These are phyloP conservation scores for Kluyveromyces starmeri DNA, from an alignment of 805 yeast species.

Conservation along the genomic window DNA sequence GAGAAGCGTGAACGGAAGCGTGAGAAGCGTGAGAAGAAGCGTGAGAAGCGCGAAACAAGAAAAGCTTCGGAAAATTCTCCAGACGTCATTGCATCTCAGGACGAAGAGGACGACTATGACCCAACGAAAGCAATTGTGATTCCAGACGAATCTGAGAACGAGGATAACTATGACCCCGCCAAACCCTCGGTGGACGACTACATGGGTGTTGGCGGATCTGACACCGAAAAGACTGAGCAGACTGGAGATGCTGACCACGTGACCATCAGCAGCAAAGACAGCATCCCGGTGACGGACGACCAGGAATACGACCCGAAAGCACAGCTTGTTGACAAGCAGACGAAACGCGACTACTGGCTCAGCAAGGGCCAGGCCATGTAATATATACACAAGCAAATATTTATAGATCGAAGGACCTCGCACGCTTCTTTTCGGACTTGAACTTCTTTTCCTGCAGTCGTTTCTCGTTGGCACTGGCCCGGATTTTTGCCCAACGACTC, in stretches of 20 bases:
- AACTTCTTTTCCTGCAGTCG: slow-evolving; percentile 32
- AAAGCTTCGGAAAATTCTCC: too few relatives aligned
- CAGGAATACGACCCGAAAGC: slow-evolving; percentile 14
- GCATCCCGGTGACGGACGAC: slow-evolving; percentile 6
- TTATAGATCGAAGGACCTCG: slow-evolving; percentile 15
- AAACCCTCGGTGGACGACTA: slow-evolving; percentile 13
- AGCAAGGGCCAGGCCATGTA: slow-evolving; percentile 24
- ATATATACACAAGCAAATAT: background rate
- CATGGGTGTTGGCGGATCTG: slow-evolving; percentile 25
- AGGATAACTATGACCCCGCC: slow-evolving; percentile 10
- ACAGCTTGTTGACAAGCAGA: slow-evolving; percentile 25
- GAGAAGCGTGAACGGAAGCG: slow-evolving; percentile 9
- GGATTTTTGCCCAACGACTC: slow-evolving; percentile 41
- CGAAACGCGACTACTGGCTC: slow-evolving; percentile 28
- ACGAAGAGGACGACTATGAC: slow-evolving; percentile 8
- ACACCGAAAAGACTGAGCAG: slow-evolving; percentile 20
- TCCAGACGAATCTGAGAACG: slow-evolving; percentile 3
- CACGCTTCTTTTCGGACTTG: slow-evolving; percentile 32
- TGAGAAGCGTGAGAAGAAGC: slow-evolving; percentile 3
- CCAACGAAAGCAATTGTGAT: slow-evolving; percentile 3
- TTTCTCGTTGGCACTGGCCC: slow-evolving; percentile 26
- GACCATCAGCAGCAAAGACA: slow-evolving; percentile 1
- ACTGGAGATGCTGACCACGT: slow-evolving; percentile 1
- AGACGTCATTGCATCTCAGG: too few relatives aligned
- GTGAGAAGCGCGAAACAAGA: slow-evolving; percentile 4